Base-by-base conservation (phyloP, 2,329 filamentous ascomycete genomes). In the Pestalotiopsis sp. region DNA sequence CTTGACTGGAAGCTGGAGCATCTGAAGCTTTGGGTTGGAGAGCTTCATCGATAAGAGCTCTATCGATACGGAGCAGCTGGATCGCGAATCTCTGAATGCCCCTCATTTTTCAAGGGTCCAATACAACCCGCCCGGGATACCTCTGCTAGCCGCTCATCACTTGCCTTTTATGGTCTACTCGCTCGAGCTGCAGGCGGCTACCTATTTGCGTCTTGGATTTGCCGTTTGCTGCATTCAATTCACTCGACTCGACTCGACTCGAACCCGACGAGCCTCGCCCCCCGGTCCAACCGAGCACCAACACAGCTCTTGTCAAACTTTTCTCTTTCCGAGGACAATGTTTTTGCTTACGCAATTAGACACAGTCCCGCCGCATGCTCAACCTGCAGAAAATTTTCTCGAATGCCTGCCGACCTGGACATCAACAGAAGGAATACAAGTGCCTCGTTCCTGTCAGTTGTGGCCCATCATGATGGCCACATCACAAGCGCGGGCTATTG, bases 41-140 rank as follows among this genome's bases (percentile, higher is more conserved):
- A 62, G 59, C 59, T 41, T 57, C 27, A 23, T 56, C 64, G 64
- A 66, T 66, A 66, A 66, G 64, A 66, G 64, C 64, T 66, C 36
- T 38, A 66, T 66, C 64, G 64, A 66, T 66, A 56, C 59, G 27
- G 14, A 23, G 45, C 14, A 25, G 27, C 25, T 36, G 57, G 61
- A 25, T 72, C 70, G 66, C 72, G 72, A 73, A 73, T 73, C 72
- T 52, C 70, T 63, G 60, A 68, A 57, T 66, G 64, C 64, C 64
- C 64, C 64, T 66, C 64, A 66, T 66, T 66, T 60, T 66, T 56
- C 45, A 20, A 66, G 64, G 64, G 64, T 69, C 60, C 67, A 67
- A 56, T 65, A 73, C 70, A 68, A 72, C 68, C 69, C 60, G 38
- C 36, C 36, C 60, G 20, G 45, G 45, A 52, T 52, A 52, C 45